Conservation (phyloP, 257 asterid genomes). For the Parsonsia alboflavescens region DNA sequence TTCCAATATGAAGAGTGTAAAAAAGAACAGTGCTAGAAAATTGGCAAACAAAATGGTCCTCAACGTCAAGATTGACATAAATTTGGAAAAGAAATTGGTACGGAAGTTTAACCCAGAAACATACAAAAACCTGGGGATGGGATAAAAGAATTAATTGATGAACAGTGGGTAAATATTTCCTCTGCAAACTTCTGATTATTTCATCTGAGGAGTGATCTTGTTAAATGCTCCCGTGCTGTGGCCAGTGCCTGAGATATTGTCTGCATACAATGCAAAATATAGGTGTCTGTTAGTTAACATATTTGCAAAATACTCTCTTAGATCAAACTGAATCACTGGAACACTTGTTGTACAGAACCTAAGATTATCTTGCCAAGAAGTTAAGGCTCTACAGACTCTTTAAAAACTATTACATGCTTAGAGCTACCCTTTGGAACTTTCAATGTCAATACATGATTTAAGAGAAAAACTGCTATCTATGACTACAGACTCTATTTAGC, state of each 20-base stretch:
- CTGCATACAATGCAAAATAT: slow-evolving; percentile 29
- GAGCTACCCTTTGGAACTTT: background rate
- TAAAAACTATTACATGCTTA: background rate
- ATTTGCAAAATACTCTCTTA: background rate
- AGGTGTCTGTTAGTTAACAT: background rate
- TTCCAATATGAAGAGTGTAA: background rate
- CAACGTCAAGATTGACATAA: background rate
- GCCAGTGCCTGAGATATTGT: slow-evolving; percentile 73
- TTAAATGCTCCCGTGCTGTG: slow-evolving; percentile 74
- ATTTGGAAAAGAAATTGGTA: background rate
- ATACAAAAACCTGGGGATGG: slow-evolving; percentile 5
- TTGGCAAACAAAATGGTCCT: background rate
- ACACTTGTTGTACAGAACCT: background rate
- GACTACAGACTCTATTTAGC: no score
- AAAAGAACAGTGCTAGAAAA: background rate
- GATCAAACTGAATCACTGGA: background rate
- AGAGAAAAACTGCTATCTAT: background rate
- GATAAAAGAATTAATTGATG: slow-evolving; percentile 5
- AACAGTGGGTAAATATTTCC: slow-evolving; percentile 5
- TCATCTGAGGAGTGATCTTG: slow-evolving; percentile 69
- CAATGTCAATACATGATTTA: background rate
- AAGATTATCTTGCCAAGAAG: background rate
- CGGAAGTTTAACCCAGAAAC: background rate
- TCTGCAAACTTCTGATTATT: slow-evolving; percentile 3
- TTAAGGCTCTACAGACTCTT: background rate